Evolutionary conservation across 1,284 basidiomycete species (phyloP), one percentile per base, ranked within the genome.

Genomic region (Moesziomyces sp.): DNA sequence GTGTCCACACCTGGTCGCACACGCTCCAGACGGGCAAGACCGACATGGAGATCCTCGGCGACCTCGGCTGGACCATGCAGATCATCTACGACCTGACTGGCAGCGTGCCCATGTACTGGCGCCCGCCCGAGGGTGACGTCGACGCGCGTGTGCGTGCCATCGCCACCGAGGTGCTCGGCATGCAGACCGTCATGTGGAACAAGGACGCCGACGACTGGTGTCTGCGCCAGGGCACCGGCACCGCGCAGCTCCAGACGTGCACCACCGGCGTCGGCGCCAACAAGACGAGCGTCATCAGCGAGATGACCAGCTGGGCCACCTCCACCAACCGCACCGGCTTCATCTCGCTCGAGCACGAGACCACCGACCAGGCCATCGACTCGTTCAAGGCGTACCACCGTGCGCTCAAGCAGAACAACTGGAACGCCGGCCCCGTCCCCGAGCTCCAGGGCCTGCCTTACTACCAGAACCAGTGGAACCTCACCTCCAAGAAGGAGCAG

Each of bases 31-130:
- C 93, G 9, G 90, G 91, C 3, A 86, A 91, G 65, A 87, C 86
- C 56, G 92, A 93, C 83, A 80, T 87, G 56, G 86, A 90, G 63
- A 84, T 94, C 52, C 74, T 94, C 44, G 92, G 88, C 28, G 90
- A 94, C 87, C 86, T 95, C 65, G 93, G 91, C 10, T 94, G 90
- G 90, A 90, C 91, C 1, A 89, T 92, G 87, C 87, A 91, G 84
- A 86, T 94, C 75, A 92, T 95, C 72, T 89, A 91, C 79, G 90
- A 93, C 80, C 90, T 90, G 3, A 92, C 91, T 8, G 91, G 90
- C 58, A 49, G 48, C 48, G 68, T 67, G 18, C 79, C 79, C 58
- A 75, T 70, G 59, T 77, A 74, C 74, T 78, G 63, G 76, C 73
- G 79, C 38, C 78, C 78, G 14, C 79, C 79, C 16, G 74, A 81